A percentile compares a stretch with the other conserved stretches of the same genome.
Conservation (phyloP, 2,329 filamentous ascomycete species). For the Aspergillus cejpii region DNA sequence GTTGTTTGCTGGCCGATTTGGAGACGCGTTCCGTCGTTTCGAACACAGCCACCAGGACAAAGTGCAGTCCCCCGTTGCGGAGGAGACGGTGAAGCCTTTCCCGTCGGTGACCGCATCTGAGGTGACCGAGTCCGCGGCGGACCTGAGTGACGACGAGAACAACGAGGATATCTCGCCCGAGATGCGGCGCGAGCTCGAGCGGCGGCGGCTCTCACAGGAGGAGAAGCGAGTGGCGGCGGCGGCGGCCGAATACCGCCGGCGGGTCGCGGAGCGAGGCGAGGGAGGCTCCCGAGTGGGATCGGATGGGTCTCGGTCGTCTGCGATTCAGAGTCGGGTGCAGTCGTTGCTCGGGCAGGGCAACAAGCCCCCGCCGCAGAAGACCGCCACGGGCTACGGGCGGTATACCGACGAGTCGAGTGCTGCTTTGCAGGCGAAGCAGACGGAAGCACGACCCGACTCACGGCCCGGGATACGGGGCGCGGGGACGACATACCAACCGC, state of each 20-base stretch:
- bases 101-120: conserved; percentile 73
- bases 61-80: conserved; percentile 36
- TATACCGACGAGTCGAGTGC: conserved; percentile 56
- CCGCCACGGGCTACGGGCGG: conserved; percentile 82
- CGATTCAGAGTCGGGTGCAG: conserved; percentile 87
- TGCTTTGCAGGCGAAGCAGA: conserved; percentile 38
- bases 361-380: conserved; percentile 55
- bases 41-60: conserved; percentile 52
- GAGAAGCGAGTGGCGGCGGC: conserved; percentile 84
- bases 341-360: conserved; percentile 71
- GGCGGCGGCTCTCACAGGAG: conserved; percentile 72
- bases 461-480: conserved; percentile 20
- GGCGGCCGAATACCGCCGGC: conserved; percentile 77
- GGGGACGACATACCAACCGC: conserved; percentile 16
- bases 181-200: conserved; percentile 82
- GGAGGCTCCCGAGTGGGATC: conserved; percentile 42
- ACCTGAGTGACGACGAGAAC: conserved; percentile 61
- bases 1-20: conserved; percentile 80
- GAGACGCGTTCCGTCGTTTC: conserved; percentile 88
- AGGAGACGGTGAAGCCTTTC: conserved; percentile 42
- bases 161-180: conserved; percentile 73
- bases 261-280: conserved; percentile 58
- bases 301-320: conserved; percentile 61
- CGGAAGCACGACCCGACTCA: conserved; percentile 5
- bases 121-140: conserved; percentile 60